Percentiles rank a stretch among this genome's conserved stretches.
Conservation (phyloP, 495 filamentous ascomycete genomes). For the Achaetomiella virescens region DNA sequence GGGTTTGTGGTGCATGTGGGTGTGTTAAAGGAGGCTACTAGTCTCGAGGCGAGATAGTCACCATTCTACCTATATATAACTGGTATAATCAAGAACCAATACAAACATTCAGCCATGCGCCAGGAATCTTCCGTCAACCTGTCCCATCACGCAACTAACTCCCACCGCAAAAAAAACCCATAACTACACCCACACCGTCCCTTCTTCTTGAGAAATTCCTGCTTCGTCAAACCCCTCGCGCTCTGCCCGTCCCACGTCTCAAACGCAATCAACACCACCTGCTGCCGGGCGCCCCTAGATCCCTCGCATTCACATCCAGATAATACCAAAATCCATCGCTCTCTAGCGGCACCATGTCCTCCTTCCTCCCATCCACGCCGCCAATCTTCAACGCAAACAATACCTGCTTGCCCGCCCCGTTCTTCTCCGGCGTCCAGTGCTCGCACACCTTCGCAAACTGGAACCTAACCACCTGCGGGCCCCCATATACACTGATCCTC, state of each 20-base stretch:
- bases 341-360: slow-evolving; percentile 58
- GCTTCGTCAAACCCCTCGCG: slow-evolving; percentile 59
- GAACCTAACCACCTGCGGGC: slow-evolving; percentile 52
- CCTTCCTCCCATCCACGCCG: slow-evolving; percentile 60
- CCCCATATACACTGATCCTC: slow-evolving; percentile 45
- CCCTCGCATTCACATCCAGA: slow-evolving; percentile 57
- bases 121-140: slow-evolving; percentile 26
- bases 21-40: slow-evolving; percentile 35
- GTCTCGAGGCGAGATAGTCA: neutral
- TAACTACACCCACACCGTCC: slow-evolving; percentile 56
- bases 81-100: neutral
- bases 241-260: slow-evolving; percentile 57
- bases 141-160: slow-evolving; percentile 42
- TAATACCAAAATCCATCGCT: slow-evolving; percentile 68
- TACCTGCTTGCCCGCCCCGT: slow-evolving; percentile 57
- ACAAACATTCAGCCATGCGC: too few relatives aligned
- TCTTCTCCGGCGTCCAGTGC: slow-evolving; percentile 66
- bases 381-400: slow-evolving; percentile 60
- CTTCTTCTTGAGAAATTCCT: slow-evolving; percentile 58
- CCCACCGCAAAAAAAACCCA: slow-evolving; percentile 61
- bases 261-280: slow-evolving; percentile 54
- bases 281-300: slow-evolving; percentile 63
- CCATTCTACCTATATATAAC: too few relatives aligned
- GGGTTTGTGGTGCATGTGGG: slow-evolving; percentile 66
- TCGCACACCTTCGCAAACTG: slow-evolving; percentile 67